phyloP scores from a whole-genome alignment of 192 early-diverging fungal genomes.

The Coemansia sp. region DNA sequence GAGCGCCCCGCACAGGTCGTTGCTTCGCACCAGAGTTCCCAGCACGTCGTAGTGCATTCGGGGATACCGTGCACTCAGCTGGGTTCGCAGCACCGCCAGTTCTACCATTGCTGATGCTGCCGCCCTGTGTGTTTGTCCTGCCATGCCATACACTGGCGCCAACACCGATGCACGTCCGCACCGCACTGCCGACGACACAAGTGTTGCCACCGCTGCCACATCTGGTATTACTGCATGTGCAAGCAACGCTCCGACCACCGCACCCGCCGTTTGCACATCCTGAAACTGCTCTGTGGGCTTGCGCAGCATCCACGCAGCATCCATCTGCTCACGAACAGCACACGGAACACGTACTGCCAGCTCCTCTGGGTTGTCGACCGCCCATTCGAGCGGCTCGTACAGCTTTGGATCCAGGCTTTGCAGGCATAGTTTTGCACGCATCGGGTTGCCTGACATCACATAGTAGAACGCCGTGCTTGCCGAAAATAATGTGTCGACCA shows the following conservation, averaged over 20 bases:
- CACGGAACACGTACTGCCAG: not conserved
- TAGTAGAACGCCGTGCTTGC: constrained; percentile 10
- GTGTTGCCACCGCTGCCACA: constrained; percentile 5
- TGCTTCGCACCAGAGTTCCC: constrained; percentile 15
- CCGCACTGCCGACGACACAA: constrained; percentile 20
- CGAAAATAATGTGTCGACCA: constrained; percentile 10
- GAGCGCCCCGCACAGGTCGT: constrained; percentile 5
- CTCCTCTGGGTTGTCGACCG: not conserved
- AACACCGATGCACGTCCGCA: not conserved
- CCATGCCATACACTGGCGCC: constrained; percentile 17
- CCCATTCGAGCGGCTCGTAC: not conserved
- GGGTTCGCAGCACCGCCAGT: constrained; percentile 5
- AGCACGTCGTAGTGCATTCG: constrained; percentile 30
- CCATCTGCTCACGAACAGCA: not conserved
- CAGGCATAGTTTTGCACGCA: not conserved
- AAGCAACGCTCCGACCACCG: constrained; percentile 2
- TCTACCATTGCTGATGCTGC: not conserved
- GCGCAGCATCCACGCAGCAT: constrained; percentile 34
- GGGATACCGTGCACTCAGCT: constrained; percentile 7
- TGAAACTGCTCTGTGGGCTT: constrained; percentile 10
- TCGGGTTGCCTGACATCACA: constrained; percentile 1
- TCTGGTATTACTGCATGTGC: constrained; percentile 12
- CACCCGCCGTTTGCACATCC: constrained; percentile 4
- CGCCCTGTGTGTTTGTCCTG: not conserved
- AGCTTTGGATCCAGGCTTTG: not conserved